Base-by-base conservation (phyloP, 163 green algal species). In the Volvox carteri region DNA sequence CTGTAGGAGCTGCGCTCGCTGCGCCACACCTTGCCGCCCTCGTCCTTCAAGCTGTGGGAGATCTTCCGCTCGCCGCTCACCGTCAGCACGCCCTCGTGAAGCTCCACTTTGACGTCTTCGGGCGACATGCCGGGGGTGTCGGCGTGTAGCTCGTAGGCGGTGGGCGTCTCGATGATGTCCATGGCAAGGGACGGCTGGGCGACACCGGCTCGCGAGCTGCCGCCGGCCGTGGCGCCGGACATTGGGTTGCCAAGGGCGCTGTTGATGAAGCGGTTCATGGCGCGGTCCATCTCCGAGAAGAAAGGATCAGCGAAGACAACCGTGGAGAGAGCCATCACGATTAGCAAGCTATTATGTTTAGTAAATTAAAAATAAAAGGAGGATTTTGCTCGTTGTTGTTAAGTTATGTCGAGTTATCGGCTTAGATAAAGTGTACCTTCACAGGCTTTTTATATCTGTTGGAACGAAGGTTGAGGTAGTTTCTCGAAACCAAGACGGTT, bases 101-200 rank as follows among this genome's bases (percentile, higher is more conserved):
- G 80, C 60, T 87, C 80, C 44, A 87, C 81, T 48, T 72, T 80
- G 33, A 87, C 33, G 41, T 80, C 81, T 35, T 87, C 65, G 2
- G 81, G 81, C 0, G 68, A 48, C 65, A 93, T 87, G 42, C 91
- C 91, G 18, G 91, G 91, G 0, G 88, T 78, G 41, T 93, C 91
- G 30, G 75, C 68, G 62, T 54, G 37, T 58, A 93, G 25, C 67
- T 85, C 19, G 46, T 88, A 93, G n/a, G 70, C 76, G 2, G 62
- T 67, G 19, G 78, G 37, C 60, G 33, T 73, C 18, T n/a, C 30
- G 30, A 73, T 68, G n/a, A 79, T 76, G 46, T 78, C 56, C 41
- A 73, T 68, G 7, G 48, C 68, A 60, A 72, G 46, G 86, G 60
- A 25, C 52, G 86, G 60, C 56, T 77, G 60, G 79, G 1, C 6